phyloP scores from a whole-genome alignment of 2,329 filamentous ascomycete species.

The Eutypella sp. region DNA sequence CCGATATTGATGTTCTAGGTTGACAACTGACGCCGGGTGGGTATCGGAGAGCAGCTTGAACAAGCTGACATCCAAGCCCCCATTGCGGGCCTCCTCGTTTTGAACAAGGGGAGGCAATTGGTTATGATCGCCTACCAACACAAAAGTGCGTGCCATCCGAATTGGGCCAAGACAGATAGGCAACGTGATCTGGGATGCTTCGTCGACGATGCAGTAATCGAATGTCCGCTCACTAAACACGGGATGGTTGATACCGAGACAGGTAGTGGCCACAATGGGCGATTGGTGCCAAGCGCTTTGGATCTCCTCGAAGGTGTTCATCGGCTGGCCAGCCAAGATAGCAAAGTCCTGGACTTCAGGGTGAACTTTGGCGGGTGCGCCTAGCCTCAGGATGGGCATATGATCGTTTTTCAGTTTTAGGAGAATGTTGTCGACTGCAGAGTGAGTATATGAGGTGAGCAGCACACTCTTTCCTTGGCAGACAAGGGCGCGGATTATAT shows the following conservation, averaged over 20 bases:
- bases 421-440: constrained; percentile 95
- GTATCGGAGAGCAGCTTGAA: constrained; percentile 91
- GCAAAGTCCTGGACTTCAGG: constrained; percentile 83
- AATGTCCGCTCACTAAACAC: constrained; percentile 86
- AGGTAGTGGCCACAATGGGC: constrained; percentile 90
- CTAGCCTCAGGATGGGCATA: constrained; percentile 78
- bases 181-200: constrained; percentile 94
- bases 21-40: constrained; percentile 83
- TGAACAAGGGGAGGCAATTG: constrained; percentile 92
- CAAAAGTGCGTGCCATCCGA: constrained; percentile 85
- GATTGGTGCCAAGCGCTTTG: constrained; percentile 78
- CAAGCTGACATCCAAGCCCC: constrained; percentile 85
- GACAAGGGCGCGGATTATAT: constrained; percentile 88
- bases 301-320: constrained; percentile 76
- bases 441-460: constrained; percentile 93
- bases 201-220: constrained; percentile 97
- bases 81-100: constrained; percentile 79
- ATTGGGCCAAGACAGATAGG: constrained; percentile 94
- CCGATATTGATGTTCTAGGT: constrained; percentile 91
- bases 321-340: constrained; percentile 68
- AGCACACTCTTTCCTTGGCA: constrained; percentile 88
- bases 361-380: constrained; percentile 79
- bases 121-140: constrained; percentile 94
- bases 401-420: constrained; percentile 80
- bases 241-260: constrained; percentile 82